A percentile compares a stretch with the other conserved stretches of the same genome.
phyloP scores from a whole-genome alignment of 2,329 filamentous ascomycete genomes.

The Fusarium goolgardi region DNA sequence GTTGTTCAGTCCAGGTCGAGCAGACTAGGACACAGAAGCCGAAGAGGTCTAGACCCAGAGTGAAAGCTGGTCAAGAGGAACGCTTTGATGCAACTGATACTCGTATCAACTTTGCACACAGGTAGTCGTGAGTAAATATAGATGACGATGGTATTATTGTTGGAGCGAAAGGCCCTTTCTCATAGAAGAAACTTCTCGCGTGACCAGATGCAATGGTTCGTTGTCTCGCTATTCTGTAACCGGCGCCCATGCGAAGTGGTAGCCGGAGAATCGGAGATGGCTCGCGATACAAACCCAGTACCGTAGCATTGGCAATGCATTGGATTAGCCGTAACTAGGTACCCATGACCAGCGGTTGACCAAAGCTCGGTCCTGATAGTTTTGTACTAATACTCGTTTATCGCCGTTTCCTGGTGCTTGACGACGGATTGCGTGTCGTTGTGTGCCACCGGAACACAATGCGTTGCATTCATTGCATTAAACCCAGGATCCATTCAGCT shows the following conservation, averaged over 20 bases:
- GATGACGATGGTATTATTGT: background rate
- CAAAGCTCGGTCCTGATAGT: background rate
- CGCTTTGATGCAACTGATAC: background rate
- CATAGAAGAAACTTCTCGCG: slow-evolving; percentile 3
- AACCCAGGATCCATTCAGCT: background rate
- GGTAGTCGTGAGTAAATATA: background rate
- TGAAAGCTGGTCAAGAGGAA: background rate
- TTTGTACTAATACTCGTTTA: background rate
- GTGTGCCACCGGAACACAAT: background rate
- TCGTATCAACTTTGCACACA: background rate
- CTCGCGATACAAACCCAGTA: background rate
- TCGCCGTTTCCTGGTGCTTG: background rate
- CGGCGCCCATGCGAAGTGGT: background rate
- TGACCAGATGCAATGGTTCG: slow-evolving; percentile 1
- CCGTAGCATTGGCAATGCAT: background rate
- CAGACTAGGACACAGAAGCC: too few relatives aligned
- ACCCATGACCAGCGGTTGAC: background rate
- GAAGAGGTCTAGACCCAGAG: background rate
- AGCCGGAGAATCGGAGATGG: slow-evolving; percentile 6
- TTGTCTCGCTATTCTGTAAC: background rate
- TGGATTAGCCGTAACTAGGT: background rate
- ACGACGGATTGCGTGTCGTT: background rate
- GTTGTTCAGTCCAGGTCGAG: slow-evolving; percentile 6
- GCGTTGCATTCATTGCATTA: background rate
- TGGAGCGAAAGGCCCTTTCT: background rate